Conservation (phyloP, 2,329 filamentous ascomycete genomes). For the Akanthomyces muscarius region DNA sequence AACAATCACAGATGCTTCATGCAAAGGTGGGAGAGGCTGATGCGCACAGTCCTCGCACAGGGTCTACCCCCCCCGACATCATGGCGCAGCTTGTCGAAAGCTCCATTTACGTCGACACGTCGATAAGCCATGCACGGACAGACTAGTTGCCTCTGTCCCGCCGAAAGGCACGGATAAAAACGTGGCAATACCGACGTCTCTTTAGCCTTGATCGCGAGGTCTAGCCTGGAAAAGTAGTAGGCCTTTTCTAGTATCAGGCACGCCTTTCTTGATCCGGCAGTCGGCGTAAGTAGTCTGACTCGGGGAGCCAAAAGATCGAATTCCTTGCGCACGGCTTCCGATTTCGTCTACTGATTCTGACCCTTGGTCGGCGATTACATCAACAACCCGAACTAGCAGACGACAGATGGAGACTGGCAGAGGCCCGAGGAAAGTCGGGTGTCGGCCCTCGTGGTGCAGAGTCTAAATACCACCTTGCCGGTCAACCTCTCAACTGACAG, state of each 20-base stretch:
- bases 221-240: neutral
- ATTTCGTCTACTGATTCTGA: neutral
- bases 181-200: neutral
- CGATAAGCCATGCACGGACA: conserved; percentile 3
- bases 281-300: neutral
- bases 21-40: neutral
- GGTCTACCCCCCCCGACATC: neutral
- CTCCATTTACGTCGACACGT: neutral
- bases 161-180: neutral
- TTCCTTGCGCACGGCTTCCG: neutral
- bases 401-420: neutral
- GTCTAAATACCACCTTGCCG: neutral
- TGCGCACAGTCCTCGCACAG: conserved; percentile 10
- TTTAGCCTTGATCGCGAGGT: neutral
- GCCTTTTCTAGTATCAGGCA: neutral
- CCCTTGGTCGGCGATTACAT: too few species aligned
- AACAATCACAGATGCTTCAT: neutral
- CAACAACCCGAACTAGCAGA: neutral
- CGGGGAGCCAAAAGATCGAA: neutral
- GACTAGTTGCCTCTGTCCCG: neutral
- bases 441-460: neutral
- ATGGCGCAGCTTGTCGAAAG: neutral
- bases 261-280: neutral
- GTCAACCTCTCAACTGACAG: neutral
- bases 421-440: neutral